These are phyloP conservation scores for Scleromitrula shiraiana DNA, from an alignment of 2,329 filamentous ascomycete species.

Conservation along the genomic window DNA sequence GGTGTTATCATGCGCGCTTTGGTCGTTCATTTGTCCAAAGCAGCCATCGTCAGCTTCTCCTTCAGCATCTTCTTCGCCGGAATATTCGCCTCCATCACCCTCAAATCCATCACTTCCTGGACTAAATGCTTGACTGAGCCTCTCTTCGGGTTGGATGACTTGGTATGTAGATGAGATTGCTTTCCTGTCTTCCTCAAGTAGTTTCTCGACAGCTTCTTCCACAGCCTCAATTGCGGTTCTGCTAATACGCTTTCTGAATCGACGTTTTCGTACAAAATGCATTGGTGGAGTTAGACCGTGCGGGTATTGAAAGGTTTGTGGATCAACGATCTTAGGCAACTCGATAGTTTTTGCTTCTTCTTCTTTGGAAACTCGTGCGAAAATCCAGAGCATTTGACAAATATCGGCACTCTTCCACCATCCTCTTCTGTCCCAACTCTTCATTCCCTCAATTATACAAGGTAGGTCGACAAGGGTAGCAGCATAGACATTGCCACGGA, in stretches of 20 bases:
- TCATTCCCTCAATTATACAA: slow-evolving; percentile 64
- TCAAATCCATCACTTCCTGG: slow-evolving; percentile 18
- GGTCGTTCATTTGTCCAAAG: slow-evolving; percentile 22
- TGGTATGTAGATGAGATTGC: slow-evolving; percentile 35
- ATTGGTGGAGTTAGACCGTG: slow-evolving; percentile 54
- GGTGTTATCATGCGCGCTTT: slow-evolving; percentile 26
- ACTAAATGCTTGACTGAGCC: slow-evolving; percentile 22
- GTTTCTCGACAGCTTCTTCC: slow-evolving; percentile 45
- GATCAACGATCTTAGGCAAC: slow-evolving; percentile 26
- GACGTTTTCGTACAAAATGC: slow-evolving; percentile 47
- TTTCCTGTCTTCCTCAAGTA: slow-evolving; percentile 40
- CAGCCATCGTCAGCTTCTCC: slow-evolving; percentile 33
- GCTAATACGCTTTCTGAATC: slow-evolving; percentile 49
- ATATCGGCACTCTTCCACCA: slow-evolving; percentile 70
- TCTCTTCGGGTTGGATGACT: slow-evolving; percentile 32
- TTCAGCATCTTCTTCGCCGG: slow-evolving; percentile 31
- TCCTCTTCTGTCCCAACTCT: slow-evolving; percentile 64
- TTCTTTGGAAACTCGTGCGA: slow-evolving; percentile 49
- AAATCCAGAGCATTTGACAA: slow-evolving; percentile 65
- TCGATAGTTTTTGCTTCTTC: slow-evolving; percentile 36
- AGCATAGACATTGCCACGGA: slow-evolving; percentile 54
- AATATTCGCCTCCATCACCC: slow-evolving; percentile 31
- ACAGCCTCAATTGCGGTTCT: slow-evolving; percentile 49
- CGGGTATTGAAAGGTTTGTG: slow-evolving; percentile 32
- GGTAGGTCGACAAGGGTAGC: slow-evolving; percentile 62